Evolutionary conservation across 768 basidiomycete genomes (phyloP).

Genomic region (Leucosporidium yakuticum): DNA sequence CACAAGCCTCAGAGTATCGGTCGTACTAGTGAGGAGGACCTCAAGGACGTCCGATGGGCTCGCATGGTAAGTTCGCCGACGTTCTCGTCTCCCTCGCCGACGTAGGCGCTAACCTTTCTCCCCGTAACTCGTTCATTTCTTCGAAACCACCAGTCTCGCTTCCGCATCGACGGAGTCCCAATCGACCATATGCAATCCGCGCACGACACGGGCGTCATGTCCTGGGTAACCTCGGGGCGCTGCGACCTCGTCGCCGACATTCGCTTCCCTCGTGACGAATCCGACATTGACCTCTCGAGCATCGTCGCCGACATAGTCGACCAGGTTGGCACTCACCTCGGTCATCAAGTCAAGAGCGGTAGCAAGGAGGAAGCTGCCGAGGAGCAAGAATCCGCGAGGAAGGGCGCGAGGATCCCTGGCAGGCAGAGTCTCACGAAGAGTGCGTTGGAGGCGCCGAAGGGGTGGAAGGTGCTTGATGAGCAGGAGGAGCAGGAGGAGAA

Average conservation of each 20-base stretch:
- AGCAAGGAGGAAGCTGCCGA: too few relatives aligned
- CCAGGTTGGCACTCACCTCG: conserved; percentile 56
- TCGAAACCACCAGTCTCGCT: conserved; percentile 63
- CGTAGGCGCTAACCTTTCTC: neutral
- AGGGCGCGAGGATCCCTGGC: conserved; percentile 29
- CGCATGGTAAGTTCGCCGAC: conserved; percentile 63
- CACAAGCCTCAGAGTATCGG: conserved; percentile 96
- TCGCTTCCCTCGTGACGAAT: conserved; percentile 83
- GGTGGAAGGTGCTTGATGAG: conserved; percentile 12
- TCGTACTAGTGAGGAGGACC: conserved; percentile 74
- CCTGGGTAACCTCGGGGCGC: conserved; percentile 96
- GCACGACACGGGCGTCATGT: conserved; percentile 74
- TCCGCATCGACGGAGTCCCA: conserved; percentile 92
- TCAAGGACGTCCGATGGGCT: conserved; percentile 75
- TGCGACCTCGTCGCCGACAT: conserved; percentile 95
- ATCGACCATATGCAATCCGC: conserved; percentile 89
- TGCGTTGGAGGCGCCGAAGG: conserved; percentile 35
- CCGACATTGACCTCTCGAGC: conserved; percentile 62
- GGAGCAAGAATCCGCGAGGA: neutral
- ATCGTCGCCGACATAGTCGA: conserved; percentile 86
- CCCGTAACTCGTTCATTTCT: neutral
- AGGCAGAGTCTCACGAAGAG: conserved; percentile 18
- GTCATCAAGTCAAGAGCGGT: neutral
- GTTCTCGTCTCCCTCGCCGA: neutral
- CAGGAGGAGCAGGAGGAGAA: conserved; percentile 14